Percentiles rank a stretch among this genome's conserved stretches.
Conservation (phyloP, 352 stramenopile species). For the Globisporangium echinulatum region DNA sequence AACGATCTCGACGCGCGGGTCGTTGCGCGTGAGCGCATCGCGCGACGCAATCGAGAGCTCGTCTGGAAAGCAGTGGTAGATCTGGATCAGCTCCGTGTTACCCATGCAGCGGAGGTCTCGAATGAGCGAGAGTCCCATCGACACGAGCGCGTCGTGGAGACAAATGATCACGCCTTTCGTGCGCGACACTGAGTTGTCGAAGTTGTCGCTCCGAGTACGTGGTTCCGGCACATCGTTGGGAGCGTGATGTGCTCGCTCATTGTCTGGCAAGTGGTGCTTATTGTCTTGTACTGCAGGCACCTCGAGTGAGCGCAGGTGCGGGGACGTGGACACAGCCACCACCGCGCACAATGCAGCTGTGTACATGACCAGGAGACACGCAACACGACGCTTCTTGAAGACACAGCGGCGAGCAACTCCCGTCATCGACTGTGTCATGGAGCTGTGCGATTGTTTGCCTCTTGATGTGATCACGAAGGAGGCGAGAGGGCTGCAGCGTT, state of each 20-base stretch:
- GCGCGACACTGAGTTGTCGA: constrained; percentile 1
- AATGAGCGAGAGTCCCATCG: constrained; percentile 37
- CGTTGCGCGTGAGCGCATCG: constrained; percentile 19
- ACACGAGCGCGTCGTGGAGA: constrained; percentile 28
- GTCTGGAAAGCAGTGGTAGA: constrained; percentile 38
- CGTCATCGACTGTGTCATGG: no score
- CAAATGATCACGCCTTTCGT: constrained; percentile 25
- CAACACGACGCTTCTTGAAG: no score
- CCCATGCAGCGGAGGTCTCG: constrained; percentile 38
- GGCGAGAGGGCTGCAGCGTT: no score
- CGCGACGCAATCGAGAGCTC: constrained; percentile 28
- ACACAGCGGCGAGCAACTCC: no score
- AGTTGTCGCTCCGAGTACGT: constrained; percentile 1
- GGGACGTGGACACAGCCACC: no score
- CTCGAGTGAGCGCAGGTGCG: no score
- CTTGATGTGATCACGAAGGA: no score
- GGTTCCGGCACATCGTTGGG: no score
- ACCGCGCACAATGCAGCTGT: no score
- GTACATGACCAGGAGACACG: no score
- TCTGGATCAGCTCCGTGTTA: constrained; percentile 34
- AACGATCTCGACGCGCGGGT: constrained; percentile 32
- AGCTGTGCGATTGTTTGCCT: no score
- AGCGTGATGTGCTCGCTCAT: background rate
- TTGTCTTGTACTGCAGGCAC: background rate
- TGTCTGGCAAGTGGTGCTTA: background rate